A percentile compares a stretch with the other conserved stretches of the same genome.
Conservation (phyloP, 176 grass and related monocot species). For the Rhynchospora pubera region DNA sequence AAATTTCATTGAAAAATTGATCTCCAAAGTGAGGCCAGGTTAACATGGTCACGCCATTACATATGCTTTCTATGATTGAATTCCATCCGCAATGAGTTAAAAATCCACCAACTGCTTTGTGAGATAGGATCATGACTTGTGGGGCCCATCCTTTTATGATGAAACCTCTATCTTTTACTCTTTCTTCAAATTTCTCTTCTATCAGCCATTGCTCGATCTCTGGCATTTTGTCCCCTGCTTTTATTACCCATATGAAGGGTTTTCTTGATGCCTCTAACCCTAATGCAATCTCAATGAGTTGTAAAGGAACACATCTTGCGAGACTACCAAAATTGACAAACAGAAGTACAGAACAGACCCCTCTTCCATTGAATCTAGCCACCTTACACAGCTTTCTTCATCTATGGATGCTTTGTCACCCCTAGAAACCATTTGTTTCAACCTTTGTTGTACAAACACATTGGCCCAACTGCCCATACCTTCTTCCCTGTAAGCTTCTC, state of each 20-base stretch:
- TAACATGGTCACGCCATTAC: slow-evolving; percentile 15
- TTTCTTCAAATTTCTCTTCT: slow-evolving; percentile 35
- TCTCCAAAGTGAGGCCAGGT: slow-evolving; percentile 33
- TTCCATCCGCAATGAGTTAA: slow-evolving; percentile 43
- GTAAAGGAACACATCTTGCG: neutral
- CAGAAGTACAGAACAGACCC: slow-evolving; percentile 33
- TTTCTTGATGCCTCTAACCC: slow-evolving; percentile 34
- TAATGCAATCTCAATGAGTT: slow-evolving; percentile 39
- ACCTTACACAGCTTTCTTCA: slow-evolving; percentile 13
- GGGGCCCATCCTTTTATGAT: slow-evolving; percentile 33
- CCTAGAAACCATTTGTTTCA: neutral
- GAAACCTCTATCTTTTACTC: slow-evolving; percentile 27
- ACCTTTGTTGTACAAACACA: slow-evolving; percentile 19
- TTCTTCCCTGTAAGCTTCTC: slow-evolving; percentile 16
- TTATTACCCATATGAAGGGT: slow-evolving; percentile 56
- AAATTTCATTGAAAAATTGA: slow-evolving; percentile 27
- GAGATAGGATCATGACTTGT: slow-evolving; percentile 22
- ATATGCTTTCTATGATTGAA: slow-evolving; percentile 18
- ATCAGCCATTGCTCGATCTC: slow-evolving; percentile 31
- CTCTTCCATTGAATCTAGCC: slow-evolving; percentile 42
- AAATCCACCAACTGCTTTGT: slow-evolving; percentile 26
- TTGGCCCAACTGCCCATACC: slow-evolving; percentile 39
- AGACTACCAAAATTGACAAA: slow-evolving; percentile 58
- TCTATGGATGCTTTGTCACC: slow-evolving; percentile 6
- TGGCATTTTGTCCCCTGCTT: neutral